A percentile compares a stretch with the other conserved stretches of the same genome.
phyloP scores from a whole-genome alignment of 2,329 filamentous ascomycete genomes.

The Diaporthe helianthi region DNA sequence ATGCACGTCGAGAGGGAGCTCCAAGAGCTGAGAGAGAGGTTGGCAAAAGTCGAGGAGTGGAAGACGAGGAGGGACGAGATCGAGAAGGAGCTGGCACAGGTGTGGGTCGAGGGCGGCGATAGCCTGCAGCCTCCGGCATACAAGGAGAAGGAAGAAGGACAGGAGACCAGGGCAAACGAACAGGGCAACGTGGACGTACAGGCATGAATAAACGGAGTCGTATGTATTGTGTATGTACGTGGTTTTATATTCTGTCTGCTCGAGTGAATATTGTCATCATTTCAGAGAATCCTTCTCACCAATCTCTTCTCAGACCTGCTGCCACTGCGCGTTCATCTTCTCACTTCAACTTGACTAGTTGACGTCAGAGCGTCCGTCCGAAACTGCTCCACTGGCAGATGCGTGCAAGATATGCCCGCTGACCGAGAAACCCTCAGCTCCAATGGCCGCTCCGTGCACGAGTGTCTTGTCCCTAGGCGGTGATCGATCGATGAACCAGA shows the following conservation, averaged over 20 bases:
- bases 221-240: not conserved
- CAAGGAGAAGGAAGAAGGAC: constrained; percentile 36
- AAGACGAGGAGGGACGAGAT: constrained; percentile 80
- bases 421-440: not conserved
- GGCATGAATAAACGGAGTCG: not conserved
- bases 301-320: not conserved
- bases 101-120: constrained; percentile 64
- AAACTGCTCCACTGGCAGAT: not conserved
- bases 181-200: constrained; percentile 1
- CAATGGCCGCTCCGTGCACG: not conserved
- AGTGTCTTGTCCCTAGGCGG: not conserved
- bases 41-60: constrained; percentile 85
- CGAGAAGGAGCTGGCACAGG: constrained; percentile 76
- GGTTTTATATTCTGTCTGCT: not conserved
- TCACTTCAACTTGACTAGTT: not conserved
- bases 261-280: not conserved
- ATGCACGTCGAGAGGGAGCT: constrained; percentile 91
- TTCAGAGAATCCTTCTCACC: not conserved
- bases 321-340: not conserved
- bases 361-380: not conserved
- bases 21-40: constrained; percentile 78
- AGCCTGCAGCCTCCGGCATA: constrained; percentile 57
- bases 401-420: not conserved
- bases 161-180: constrained; percentile 31
- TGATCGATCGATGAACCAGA: not conserved